Percentiles rank a stretch among this genome's conserved stretches.
phyloP scores from a whole-genome alignment of 331 rosid species.

The Malus hybrid region DNA sequence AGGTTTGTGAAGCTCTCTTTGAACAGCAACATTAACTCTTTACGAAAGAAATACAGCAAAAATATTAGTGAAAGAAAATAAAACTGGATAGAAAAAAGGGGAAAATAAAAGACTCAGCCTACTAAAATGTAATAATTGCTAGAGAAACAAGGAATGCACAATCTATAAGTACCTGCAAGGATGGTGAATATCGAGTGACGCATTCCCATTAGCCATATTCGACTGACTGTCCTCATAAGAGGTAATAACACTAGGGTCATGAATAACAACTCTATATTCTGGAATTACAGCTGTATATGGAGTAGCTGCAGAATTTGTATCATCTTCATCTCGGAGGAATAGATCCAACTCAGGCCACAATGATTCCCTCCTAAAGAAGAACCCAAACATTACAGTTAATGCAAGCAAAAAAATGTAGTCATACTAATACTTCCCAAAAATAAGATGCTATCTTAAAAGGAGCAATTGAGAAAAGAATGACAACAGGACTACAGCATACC shows the following conservation, averaged over 20 bases:
- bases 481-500: conserved; percentile 33
- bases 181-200: conserved; percentile 64
- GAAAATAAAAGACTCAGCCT: neutral
- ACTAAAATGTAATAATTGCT: conserved; percentile 4
- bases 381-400: neutral
- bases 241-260: conserved; percentile 36
- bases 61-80: neutral
- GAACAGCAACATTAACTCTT: conserved; percentile 72
- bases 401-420: neutral
- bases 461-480: neutral
- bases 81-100: neutral
- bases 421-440: neutral
- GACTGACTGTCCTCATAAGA: conserved; percentile 26
- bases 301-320: conserved; percentile 50
- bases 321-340: conserved; percentile 74
- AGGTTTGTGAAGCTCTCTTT: conserved; percentile 74
- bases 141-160: conserved; percentile 9
- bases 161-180: conserved; percentile 66
- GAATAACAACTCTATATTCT: conserved; percentile 68
- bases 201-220: conserved; percentile 50
- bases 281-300: conserved; percentile 72
- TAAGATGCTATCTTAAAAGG: no score
- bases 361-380: conserved; percentile 58
- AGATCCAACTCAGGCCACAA: conserved; percentile 86
- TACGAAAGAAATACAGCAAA: conserved; percentile 12